phyloP scores from a whole-genome alignment of 257 asterid species.

The Solanum arcanum region DNA sequence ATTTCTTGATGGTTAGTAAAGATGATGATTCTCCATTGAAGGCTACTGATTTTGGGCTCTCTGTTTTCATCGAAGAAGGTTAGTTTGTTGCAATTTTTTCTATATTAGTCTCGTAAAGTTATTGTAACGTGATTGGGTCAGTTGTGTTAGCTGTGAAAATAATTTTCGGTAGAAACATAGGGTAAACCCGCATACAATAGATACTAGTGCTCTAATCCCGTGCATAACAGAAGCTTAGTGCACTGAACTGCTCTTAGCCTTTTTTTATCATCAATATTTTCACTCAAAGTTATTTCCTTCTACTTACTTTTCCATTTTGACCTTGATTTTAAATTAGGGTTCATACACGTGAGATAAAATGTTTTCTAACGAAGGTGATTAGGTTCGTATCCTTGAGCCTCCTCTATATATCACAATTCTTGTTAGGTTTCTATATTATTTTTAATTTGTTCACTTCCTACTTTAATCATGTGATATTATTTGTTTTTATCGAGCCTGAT shows the following conservation, averaged over 20 bases:
- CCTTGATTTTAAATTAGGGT: not conserved
- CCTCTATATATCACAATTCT: not conserved
- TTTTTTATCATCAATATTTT: not conserved
- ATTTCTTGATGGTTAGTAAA: slow-evolving; percentile 22
- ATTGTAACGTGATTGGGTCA: accelerated
- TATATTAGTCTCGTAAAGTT: not conserved
- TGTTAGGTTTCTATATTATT: not conserved
- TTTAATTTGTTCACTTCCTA: not conserved
- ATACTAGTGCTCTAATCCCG: accelerated
- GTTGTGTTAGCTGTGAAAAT: too few relatives aligned
- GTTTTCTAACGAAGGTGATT: accelerated
- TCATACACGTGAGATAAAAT: not conserved
- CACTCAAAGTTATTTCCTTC: not conserved
- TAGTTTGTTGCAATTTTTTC: not conserved
- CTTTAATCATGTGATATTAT: not conserved
- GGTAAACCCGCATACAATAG: too few relatives aligned
- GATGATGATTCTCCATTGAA: slow-evolving; percentile 22
- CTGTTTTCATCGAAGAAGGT: slow-evolving; percentile 38
- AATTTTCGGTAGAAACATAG: too few relatives aligned
- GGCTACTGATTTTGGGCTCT: slow-evolving; percentile 35
- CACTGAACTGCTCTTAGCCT: accelerated
- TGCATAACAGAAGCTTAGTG: too few relatives aligned
- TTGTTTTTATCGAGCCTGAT: not conserved
- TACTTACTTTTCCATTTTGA: not conserved
- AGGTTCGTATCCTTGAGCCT: not conserved